A percentile compares a stretch with the other conserved stretches of the same genome.
Evolutionary conservation across 805 yeast species (phyloP).

Genomic region (Ogataea dorogensis): DNA sequence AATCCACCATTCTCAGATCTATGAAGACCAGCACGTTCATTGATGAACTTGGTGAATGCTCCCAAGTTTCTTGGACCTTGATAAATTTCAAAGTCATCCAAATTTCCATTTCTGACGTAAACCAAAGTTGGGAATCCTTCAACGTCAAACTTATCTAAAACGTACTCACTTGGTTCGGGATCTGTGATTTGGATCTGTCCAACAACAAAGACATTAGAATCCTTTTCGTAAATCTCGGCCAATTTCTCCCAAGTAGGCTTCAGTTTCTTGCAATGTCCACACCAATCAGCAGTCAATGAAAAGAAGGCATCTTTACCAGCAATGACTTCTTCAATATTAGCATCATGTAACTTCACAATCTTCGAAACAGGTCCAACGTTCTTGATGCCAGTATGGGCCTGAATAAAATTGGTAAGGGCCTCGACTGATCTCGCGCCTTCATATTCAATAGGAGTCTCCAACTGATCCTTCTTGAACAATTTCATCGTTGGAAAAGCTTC

Average conservation of each 20-base stretch:
- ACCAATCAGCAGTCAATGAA: constrained; percentile 60
- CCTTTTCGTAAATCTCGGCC: constrained; percentile 45
- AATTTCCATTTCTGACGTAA: constrained; percentile 41
- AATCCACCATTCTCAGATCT: constrained; percentile 44
- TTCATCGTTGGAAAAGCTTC: constrained; percentile 67
- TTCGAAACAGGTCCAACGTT: constrained; percentile 24
- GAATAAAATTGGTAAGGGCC: constrained; percentile 50
- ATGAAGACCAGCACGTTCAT: constrained; percentile 38
- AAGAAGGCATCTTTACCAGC: constrained; percentile 46
- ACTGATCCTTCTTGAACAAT: constrained; percentile 50
- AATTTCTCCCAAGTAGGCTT: constrained; percentile 49
- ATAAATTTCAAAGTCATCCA: constrained; percentile 34
- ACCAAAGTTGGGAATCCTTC: constrained; percentile 54
- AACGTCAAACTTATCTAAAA: constrained; percentile 43
- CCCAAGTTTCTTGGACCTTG: constrained; percentile 46
- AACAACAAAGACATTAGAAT: constrained; percentile 39
- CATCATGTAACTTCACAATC: constrained; percentile 30
- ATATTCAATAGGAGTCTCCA: constrained; percentile 50
- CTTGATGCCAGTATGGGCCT: constrained; percentile 34
- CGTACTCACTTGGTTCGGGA: constrained; percentile 41
- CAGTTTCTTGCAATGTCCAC: constrained; percentile 54
- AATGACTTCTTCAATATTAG: constrained; percentile 28
- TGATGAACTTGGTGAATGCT: constrained; percentile 50
- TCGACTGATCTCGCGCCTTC: constrained; percentile 53
- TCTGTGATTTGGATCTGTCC: constrained; percentile 49